Percentiles rank a stretch among this genome's conserved stretches.
These are phyloP conservation scores for Fusarium equiseti DNA, from an alignment of 2,329 filamentous ascomycete genomes.

Conservation along the genomic window DNA sequence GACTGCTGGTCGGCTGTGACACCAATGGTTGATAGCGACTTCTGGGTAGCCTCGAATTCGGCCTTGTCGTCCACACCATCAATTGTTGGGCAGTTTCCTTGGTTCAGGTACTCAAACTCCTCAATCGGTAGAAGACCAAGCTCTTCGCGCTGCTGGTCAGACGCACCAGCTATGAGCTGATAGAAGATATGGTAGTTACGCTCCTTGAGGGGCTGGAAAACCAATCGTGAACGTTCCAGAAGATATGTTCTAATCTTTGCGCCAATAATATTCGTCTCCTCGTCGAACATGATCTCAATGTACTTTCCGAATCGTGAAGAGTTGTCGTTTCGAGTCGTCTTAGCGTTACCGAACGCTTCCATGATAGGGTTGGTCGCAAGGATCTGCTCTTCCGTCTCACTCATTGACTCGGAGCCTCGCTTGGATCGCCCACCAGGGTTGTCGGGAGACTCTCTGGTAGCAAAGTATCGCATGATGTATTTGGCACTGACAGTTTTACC, in stretches of 20 bases:
- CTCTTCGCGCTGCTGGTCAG: conserved; percentile 83
- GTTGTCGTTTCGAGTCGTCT: conserved; percentile 99
- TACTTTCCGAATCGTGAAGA: conserved; percentile 99
- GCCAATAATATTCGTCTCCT: conserved; percentile 94
- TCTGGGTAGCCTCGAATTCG: conserved; percentile 89
- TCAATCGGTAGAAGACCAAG: conserved; percentile 84
- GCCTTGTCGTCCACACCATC: conserved; percentile 96
- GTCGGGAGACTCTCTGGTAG: conserved; percentile 93
- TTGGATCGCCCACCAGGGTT: conserved; percentile 83
- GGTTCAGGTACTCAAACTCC: conserved; percentile 95
- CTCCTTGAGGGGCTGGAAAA: conserved; percentile 97
- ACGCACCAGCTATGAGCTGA: conserved; percentile 92
- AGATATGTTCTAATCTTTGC: conserved; percentile 97
- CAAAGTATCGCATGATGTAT: conserved; percentile 99
- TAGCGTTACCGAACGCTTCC: conserved; percentile 99
- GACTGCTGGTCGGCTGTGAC: conserved; percentile 79
- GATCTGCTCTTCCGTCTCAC: conserved; percentile 98
- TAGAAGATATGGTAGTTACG: conserved; percentile 99
- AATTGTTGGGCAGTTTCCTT: conserved; percentile 90
- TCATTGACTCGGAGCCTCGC: conserved; percentile 84
- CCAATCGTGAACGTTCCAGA: conserved; percentile 92
- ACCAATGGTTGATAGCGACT: conserved; percentile 88
- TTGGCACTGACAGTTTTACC: conserved; percentile 99
- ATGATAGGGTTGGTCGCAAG: conserved; percentile 98
- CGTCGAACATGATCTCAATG: conserved; percentile 99